Evolutionary conservation across 2,329 filamentous ascomycete species (phyloP), one percentile per base, ranked within the genome.

Genomic region (Fusarium beomiforme): DNA sequence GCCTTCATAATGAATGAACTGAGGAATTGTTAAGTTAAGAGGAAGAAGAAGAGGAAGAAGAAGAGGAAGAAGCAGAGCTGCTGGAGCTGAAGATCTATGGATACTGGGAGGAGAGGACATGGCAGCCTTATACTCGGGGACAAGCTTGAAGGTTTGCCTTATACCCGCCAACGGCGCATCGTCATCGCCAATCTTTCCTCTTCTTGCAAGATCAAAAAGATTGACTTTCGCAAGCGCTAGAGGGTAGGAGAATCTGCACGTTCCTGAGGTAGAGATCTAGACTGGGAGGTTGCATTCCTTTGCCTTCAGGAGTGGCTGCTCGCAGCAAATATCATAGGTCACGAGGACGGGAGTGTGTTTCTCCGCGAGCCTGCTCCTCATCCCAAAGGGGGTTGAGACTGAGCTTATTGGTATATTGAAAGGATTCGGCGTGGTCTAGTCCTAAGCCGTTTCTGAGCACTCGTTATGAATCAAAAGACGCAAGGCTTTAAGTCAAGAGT

Each of bases 1-100:
- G 59, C 62, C 65, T 71, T 71, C 69, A 71, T 71, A 3, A 31
- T 47, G 34, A 33, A 12, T 9, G 34, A 36, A n/a, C 5, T 31
- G 26, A 24, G 16, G 16, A 17, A 8, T 9, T 13, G 13, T 6
- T n/a, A n/a, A n/a, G n/a, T n/a, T n/a, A n/a, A n/a, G n/a, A n/a
- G n/a, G 33, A n/a, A 47, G 17, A 33, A 21, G 9, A 34, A 33
- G 9, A 16, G 21, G n/a, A 13, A 23, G 11, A 16, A 24, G 14
- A 36, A 26, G 24, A 6, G n/a, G 10, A 19, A 16, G 5, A 19
- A 46, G 8, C 21, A 39, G 14, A 12, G 33, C 29, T 24, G 29
- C 19, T 29, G 21, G 41, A 21, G 21, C 17, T 44, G 39, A 31
- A 4, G 16, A 41, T 23, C 24, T 17, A 1, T 21, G 39, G 26